Conservation (phyloP, 108 stramenopile species). For the Skeletonema menzelii region DNA sequence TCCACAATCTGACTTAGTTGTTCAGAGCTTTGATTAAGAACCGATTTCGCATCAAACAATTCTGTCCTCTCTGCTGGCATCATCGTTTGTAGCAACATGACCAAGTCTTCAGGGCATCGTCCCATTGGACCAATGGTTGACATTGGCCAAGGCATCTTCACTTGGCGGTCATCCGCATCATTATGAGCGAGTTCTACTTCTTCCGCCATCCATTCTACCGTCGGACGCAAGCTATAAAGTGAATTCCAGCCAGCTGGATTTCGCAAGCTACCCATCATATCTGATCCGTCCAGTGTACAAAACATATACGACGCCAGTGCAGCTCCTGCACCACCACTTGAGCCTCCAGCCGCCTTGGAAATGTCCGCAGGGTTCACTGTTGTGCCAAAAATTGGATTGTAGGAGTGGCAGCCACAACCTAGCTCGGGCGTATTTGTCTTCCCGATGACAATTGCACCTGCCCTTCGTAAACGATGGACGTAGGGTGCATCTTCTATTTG, state of each 20-base stretch:
- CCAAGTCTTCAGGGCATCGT: conserved; percentile 50
- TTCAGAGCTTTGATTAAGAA: conserved; percentile 4
- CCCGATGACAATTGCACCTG: conserved; percentile 38
- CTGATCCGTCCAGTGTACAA: conserved; percentile 51
- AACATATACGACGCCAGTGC: conserved; percentile 56
- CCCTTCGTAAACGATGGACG: conserved; percentile 29
- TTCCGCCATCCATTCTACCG: conserved; percentile 47
- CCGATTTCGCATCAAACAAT: conserved; percentile 40
- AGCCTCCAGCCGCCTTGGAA: conserved; percentile 51
- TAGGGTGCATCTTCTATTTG: conserved; percentile 33
- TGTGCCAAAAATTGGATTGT: conserved; percentile 50
- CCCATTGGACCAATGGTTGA: conserved; percentile 65
- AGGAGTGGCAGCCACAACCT: conserved; percentile 41
- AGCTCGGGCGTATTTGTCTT: conserved; percentile 39
- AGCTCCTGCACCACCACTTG: conserved; percentile 61
- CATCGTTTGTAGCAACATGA: conserved; percentile 53
- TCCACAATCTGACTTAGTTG: not conserved
- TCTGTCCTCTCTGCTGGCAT: conserved; percentile 12
- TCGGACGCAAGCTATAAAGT: conserved; percentile 61
- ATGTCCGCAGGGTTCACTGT: conserved; percentile 53
- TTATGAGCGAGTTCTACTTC: not conserved
- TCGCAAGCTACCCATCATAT: conserved; percentile 63
- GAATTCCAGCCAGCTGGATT: conserved; percentile 71
- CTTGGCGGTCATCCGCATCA: not conserved
- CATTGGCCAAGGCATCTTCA: conserved; percentile 44